Base-by-base conservation (phyloP, 169 alveolate genomes). In the Plasmodium vinckei region DNA sequence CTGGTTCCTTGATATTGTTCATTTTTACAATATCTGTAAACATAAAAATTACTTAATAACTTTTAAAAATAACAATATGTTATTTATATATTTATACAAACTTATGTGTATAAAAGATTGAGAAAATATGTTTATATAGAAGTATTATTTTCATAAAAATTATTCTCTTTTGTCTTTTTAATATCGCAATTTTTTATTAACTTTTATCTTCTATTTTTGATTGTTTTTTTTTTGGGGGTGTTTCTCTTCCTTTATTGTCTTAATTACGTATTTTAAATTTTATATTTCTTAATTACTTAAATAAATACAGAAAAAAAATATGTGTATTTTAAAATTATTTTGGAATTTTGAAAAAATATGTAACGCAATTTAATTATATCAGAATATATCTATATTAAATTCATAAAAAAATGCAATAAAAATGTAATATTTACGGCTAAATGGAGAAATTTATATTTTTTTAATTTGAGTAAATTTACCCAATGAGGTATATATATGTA, bases 301-400 rank as follows among this genome's bases (percentile, higher is more conserved):
- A 57, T 9, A 57, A 7, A 19, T 57, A 19, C 25, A 57, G 12
- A 57, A 57, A 57, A 57, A 57, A 57, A 57, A 57, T 47, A 65
- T 23, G 33, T 73, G 33, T 46, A 51, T 64, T 64, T 23, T 67
- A 15, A 44, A 57, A 59, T 57, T 57, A 59, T n/a, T 59, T 44
- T 73, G 25, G 10, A 4, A 49, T 23, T 73, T 54, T 25, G 47
- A 44, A 75, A 75, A 13, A 13, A 73, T n/a, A n/a, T 42, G 6
- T 61, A 21, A 13, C 19, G 59, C 19, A 61, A 61, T 47, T 46
- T 75, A 61, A 61, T 75, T 61, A 75, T 61, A 61, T 42, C 68
- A 13, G 25, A 60, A 65, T 49, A 21, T n/a, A 17, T 73, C 39
- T 73, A 10, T 33, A 27, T 65, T 65, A 73, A 60, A 46, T 44